Evolutionary conservation across 2,329 filamentous ascomycete genomes (phyloP).

Genomic region (Lachnellula arida): DNA sequence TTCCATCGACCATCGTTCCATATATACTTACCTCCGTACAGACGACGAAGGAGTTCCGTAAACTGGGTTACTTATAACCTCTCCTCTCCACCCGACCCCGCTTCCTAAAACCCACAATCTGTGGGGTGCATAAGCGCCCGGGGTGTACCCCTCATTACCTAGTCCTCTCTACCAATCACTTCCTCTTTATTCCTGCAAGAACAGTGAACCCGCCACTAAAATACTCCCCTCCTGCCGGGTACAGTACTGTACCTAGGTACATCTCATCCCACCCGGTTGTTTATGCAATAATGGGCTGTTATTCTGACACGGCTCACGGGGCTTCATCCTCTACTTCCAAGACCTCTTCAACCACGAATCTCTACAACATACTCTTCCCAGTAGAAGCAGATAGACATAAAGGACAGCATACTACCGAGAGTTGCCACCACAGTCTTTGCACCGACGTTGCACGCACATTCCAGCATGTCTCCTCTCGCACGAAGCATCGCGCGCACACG

Average conservation of each 20-base stretch:
- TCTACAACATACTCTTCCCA: not conserved
- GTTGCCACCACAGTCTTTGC: not conserved
- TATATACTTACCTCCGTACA: no score
- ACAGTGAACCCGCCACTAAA: not conserved
- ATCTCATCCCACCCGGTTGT: not conserved
- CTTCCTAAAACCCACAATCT: not conserved
- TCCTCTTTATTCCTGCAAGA: not conserved
- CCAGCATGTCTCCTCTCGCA: slow-evolving; percentile 9
- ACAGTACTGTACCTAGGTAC: no score
- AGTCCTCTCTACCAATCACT: not conserved
- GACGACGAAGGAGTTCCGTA: no score
- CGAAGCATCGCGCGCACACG: slow-evolving; percentile 14
- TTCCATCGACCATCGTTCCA: no score
- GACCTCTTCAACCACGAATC: not conserved
- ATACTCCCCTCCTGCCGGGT: not conserved
- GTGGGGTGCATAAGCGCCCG: not conserved
- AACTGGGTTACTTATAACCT: no score
- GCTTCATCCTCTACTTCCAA: not conserved
- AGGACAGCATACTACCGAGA: not conserved
- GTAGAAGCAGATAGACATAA: not conserved
- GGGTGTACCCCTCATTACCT: not conserved
- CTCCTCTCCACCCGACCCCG: not conserved
- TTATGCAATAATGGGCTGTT: not conserved
- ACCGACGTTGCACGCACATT: not conserved
- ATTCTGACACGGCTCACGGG: not conserved